Percentiles rank a stretch among this genome's conserved stretches.
phyloP scores from a whole-genome alignment of 2,329 filamentous ascomycete species.

The Monosporascus sp. region DNA sequence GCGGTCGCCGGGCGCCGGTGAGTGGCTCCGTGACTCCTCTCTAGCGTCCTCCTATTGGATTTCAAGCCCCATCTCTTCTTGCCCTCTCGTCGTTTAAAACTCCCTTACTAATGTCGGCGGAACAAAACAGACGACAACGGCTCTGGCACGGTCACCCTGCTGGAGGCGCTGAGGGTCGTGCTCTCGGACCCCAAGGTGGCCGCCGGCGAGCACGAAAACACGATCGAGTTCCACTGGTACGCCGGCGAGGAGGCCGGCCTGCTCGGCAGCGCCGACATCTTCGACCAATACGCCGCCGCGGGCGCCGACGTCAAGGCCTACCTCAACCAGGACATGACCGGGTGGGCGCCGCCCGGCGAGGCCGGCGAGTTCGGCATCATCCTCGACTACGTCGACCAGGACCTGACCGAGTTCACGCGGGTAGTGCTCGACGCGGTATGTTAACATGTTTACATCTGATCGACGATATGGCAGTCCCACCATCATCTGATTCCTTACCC shows the following conservation, averaged over 20 bases:
- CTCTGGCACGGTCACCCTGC: constrained; percentile 81
- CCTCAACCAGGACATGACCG: constrained; percentile 39
- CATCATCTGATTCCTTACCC: not conserved
- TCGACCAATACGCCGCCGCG: constrained; percentile 28
- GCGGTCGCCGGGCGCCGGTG: constrained; percentile 46
- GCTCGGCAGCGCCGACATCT: constrained; percentile 58
- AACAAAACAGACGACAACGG: constrained; percentile 89
- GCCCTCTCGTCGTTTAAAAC: not conserved
- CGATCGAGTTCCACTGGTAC: constrained; percentile 86
- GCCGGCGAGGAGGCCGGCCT: constrained; percentile 69
- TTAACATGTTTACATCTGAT: not conserved
- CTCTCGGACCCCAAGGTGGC: constrained; percentile 64
- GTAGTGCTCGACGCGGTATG: constrained; percentile 24
- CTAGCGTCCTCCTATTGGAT: not conserved
- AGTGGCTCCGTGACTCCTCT: not conserved
- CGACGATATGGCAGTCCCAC: not conserved
- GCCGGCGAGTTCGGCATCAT: constrained; percentile 27
- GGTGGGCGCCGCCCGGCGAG: constrained; percentile 21
- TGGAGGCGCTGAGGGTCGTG: constrained; percentile 77
- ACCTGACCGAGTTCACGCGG: constrained; percentile 30
- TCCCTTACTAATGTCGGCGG: not conserved
- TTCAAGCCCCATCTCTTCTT: not conserved
- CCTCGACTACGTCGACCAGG: constrained; percentile 31
- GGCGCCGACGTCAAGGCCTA: constrained; percentile 30
- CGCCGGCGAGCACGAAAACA: constrained; percentile 67